Evolutionary conservation across 2,329 filamentous ascomycete species (phyloP).

Genomic region (Fusarium dimerum): DNA sequence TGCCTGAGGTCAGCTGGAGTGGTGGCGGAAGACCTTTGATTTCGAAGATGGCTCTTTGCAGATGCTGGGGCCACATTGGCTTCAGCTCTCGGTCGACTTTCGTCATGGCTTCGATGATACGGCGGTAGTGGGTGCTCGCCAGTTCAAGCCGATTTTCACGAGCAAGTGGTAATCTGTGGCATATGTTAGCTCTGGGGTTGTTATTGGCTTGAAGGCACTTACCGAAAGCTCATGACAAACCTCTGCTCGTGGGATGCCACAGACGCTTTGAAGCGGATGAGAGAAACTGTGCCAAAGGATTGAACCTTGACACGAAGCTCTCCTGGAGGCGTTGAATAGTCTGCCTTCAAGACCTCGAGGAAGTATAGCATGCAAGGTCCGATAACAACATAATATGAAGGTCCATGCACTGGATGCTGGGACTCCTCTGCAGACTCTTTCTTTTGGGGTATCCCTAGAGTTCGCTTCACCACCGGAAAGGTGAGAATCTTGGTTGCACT

Average conservation of each 20-base stretch:
- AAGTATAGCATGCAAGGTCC: constrained; percentile 55
- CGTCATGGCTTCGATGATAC: constrained; percentile 55
- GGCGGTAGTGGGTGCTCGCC: constrained; percentile 55
- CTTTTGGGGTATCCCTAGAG: constrained; percentile 42
- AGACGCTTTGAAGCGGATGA: constrained; percentile 53
- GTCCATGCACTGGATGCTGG: constrained; percentile 50
- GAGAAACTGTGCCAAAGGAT: constrained; percentile 53
- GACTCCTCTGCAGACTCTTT: constrained; percentile 43
- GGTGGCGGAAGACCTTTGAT: constrained; percentile 54
- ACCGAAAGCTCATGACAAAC: constrained; percentile 58
- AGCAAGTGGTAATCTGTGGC: constrained; percentile 42
- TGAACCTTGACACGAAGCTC: constrained; percentile 53
- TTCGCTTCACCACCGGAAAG: constrained; percentile 55
- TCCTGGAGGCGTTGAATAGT: constrained; percentile 42
- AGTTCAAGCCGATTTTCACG: constrained; percentile 49
- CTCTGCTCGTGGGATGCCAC: constrained; percentile 55
- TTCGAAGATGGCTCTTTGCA: constrained; percentile 55
- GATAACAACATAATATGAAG: constrained; percentile 56
- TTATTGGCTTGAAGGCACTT: constrained; percentile 19
- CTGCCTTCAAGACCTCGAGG: constrained; percentile 49
- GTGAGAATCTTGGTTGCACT: constrained; percentile 39
- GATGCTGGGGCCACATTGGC: constrained; percentile 58
- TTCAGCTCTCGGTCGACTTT: constrained; percentile 57
- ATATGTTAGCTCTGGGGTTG: no score
- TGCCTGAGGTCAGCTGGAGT: constrained; percentile 54